These are phyloP conservation scores for Suillus placidus DNA, from an alignment of 768 basidiomycete species.

Conservation along the genomic window DNA sequence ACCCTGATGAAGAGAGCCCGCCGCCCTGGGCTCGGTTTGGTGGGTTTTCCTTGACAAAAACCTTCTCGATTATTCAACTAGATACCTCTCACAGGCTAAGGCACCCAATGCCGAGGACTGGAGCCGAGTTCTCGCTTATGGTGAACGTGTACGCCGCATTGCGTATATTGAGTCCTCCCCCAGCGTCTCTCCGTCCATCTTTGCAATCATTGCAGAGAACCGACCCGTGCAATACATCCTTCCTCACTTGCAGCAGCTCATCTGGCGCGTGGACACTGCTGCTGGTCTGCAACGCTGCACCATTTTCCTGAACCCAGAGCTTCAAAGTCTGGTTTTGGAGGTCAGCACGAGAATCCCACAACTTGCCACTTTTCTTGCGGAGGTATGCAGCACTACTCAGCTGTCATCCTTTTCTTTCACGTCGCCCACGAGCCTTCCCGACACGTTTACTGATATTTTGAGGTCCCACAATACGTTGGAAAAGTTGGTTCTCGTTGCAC, in stretches of 20 bases:
- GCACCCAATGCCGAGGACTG: conserved; percentile 71
- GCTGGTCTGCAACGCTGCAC: conserved; percentile 65
- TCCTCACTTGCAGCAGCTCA: conserved; percentile 67
- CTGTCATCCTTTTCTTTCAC: conserved; percentile 71
- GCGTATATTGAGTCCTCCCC: conserved; percentile 70
- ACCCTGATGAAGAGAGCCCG: conserved; percentile 68
- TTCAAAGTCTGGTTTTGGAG: conserved; percentile 65
- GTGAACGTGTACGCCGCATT: conserved; percentile 66
- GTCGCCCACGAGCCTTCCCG: conserved; percentile 70
- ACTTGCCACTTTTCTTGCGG: conserved; percentile 62
- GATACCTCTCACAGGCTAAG: conserved; percentile 45
- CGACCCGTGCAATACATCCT: conserved; percentile 66
- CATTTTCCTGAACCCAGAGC: conserved; percentile 66
- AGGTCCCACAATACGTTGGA: conserved; percentile 60
- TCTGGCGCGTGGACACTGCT: conserved; percentile 72
- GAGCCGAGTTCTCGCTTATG: conserved; percentile 65
- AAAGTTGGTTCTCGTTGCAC: conserved; percentile 66
- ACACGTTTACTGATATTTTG: conserved; percentile 69
- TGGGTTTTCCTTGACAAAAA: conserved; percentile 39
- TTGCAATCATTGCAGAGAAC: conserved; percentile 65
- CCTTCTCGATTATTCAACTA: conserved; percentile 13
- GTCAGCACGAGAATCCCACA: conserved; percentile 59
- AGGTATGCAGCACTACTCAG: conserved; percentile 63
- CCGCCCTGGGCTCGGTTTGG: conserved; percentile 77
- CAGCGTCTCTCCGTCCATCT: conserved; percentile 65